Evolutionary conservation across 2,329 filamentous ascomycete species (phyloP).

Genomic region (Alternaria panax): DNA sequence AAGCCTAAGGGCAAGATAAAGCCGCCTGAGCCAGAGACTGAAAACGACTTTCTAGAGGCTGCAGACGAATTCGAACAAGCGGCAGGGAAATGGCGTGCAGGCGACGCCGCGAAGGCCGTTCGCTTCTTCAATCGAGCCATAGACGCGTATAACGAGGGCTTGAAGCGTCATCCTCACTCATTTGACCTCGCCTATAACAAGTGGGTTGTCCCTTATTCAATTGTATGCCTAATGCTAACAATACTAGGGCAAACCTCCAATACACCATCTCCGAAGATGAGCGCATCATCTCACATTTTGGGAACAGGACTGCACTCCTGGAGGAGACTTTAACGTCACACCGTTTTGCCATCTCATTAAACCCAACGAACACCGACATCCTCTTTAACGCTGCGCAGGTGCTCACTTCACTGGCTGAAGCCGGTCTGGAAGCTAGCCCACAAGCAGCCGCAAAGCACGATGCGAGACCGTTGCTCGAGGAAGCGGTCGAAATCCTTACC

Average conservation of each 20-base stretch:
- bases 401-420: conserved; percentile 70
- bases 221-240: not conserved
- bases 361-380: conserved; percentile 70
- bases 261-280: conserved; percentile 74
- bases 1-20: conserved; percentile 43
- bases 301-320: conserved; percentile 63
- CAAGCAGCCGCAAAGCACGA: conserved; percentile 50
- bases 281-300: conserved; percentile 66
- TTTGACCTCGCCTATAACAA: conserved; percentile 81
- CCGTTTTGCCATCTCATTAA: conserved; percentile 65
- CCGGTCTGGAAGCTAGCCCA: conserved; percentile 61
- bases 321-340: conserved; percentile 70
- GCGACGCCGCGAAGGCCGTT: conserved; percentile 71
- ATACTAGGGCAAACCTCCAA: conserved; percentile 68
- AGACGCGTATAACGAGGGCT: conserved; percentile 69
- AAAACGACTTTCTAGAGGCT: conserved; percentile 72
- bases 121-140: conserved; percentile 70
- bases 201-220: conserved; percentile 50
- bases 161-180: conserved; percentile 65
- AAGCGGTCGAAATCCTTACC: conserved; percentile 68
- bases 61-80: conserved; percentile 75
- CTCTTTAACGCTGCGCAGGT: conserved; percentile 77
- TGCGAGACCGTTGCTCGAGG: conserved; percentile 63
- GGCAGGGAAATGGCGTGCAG: conserved; percentile 76
- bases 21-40: conserved; percentile 63